A percentile compares a stretch with the other conserved stretches of the same genome.
Evolutionary conservation across 139 green algal genomes (phyloP).

Genomic region (Asterochloris sp.): DNA sequence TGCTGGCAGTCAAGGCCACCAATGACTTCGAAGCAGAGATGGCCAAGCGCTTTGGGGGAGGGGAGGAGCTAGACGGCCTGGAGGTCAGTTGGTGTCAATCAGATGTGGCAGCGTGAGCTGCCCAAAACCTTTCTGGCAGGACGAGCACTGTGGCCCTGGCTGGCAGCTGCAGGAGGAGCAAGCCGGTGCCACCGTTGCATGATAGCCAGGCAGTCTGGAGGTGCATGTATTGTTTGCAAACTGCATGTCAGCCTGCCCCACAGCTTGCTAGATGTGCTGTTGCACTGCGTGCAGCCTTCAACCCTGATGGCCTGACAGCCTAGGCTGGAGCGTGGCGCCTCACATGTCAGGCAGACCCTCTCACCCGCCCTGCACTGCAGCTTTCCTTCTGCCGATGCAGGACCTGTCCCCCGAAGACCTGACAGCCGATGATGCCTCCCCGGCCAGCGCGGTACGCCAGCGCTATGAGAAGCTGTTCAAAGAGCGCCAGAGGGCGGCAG

Average conservation of each 20-base stretch:
- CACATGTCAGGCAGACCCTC: too few species aligned
- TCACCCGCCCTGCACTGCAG: too few species aligned
- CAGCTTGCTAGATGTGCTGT: too few species aligned
- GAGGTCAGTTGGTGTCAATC: too few species aligned
- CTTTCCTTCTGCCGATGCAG: background rate
- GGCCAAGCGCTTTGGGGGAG: conserved; percentile 71
- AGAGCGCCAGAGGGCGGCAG: conserved; percentile 23
- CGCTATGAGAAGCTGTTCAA: conserved; percentile 37
- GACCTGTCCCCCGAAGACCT: conserved; percentile 10
- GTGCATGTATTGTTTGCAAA: too few species aligned
- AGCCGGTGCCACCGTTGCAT: background rate
- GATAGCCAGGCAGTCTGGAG: too few species aligned
- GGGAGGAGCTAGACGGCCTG: background rate
- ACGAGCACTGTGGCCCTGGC: background rate
- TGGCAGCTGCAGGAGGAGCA: background rate
- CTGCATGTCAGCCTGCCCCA: too few species aligned
- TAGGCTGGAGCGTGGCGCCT: too few species aligned
- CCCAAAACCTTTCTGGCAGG: background rate
- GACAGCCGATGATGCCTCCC: conserved; percentile 5
- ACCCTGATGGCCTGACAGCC: too few species aligned
- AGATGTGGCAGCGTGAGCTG: too few species aligned
- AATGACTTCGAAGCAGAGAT: conserved; percentile 97
- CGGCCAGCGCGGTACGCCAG: conserved; percentile 21
- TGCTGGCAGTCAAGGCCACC: conserved; percentile 89
- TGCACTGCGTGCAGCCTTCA: too few species aligned